These are phyloP conservation scores for Fraxinus sp. DNA, from an alignment of 305 asterid species.

Conservation along the genomic window DNA sequence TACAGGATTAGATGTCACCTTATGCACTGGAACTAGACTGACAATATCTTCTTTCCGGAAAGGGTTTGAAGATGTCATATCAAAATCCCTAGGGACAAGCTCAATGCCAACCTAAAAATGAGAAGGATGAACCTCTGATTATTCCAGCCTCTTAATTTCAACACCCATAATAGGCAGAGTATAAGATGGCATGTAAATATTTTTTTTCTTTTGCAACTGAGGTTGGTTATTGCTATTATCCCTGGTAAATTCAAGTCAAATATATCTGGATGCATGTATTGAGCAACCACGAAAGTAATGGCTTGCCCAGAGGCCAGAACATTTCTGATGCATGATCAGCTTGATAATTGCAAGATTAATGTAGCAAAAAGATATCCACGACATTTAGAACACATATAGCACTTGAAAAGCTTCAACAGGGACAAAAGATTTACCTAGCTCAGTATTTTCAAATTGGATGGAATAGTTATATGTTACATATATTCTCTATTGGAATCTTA, in stretches of 20 bases:
- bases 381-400: neutral
- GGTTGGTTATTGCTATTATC: neutral
- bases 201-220: conserved; percentile 11
- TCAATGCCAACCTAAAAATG: conserved; percentile 85
- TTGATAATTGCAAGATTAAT: neutral
- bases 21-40: conserved; percentile 94
- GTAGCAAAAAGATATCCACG: neutral
- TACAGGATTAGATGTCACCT: conserved; percentile 48
- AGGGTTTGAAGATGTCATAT: conserved; percentile 76
- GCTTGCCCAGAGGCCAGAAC: neutral
- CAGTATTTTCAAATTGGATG: neutral
- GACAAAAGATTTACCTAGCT: neutral
- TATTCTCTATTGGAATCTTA: neutral
- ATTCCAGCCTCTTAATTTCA: neutral
- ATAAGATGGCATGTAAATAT: conserved; percentile 3
- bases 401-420: neutral
- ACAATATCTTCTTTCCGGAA: conserved; percentile 79
- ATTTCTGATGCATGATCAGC: neutral
- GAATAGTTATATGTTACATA: neutral
- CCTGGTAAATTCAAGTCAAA: neutral
- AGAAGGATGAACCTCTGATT: conserved; percentile 13
- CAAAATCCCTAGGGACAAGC: conserved; percentile 95
- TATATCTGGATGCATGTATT: neutral
- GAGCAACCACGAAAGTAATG: neutral
- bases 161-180: neutral